Base-by-base conservation (phyloP, 345 rosid genomes). In the Heritiera littoralis region DNA sequence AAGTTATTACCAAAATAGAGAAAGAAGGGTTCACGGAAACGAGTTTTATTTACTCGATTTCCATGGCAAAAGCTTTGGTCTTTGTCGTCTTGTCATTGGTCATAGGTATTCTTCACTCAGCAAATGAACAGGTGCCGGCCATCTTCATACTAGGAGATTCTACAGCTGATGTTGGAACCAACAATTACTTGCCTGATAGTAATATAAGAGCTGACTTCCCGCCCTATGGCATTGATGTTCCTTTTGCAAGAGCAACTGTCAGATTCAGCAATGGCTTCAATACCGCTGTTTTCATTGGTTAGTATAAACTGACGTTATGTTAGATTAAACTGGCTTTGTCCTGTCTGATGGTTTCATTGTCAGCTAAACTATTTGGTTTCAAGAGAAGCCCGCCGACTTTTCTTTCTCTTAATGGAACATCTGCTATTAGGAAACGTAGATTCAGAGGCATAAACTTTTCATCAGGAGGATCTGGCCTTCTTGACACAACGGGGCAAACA, bases 211-310 rank as follows among this genome's bases (percentile, higher is more conserved):
- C 89, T 1, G 46, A 88, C 72, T 86, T 86, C 56, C 88, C 78
- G 18, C 86, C 63, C 61, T 78, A 87, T 70, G 94, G 94, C 64
- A 73, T 89, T 15, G 91, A 88, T 78, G 89, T 89, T 78, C 91
- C 89, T 18, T 8, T 63, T 15, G 69, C 54, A 23, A 87, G 72
- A 77, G 83, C 91, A 9, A 89, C 92, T 1, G 91, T 92, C 69
- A 85, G 92, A 81, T 88, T 89, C 86, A 85, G 92, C 80, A 89
- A 89, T 80, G 92, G 94, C 76, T 75, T 88, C 8, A 89, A 87
- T 45, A 87, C 86, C 43, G 94, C 90, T 55, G 91, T 89, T 85
- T 83, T 82, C 56, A 80, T 87, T 3, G 84, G 94, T 58, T 38
- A 66, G 72, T 35, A 66, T 28, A 10, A 60, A 20, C 12, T 28